Evolutionary conservation across 805 yeast species (phyloP), one percentile per base, ranked within the genome.

Genomic region (Nakazawaea holstii): DNA sequence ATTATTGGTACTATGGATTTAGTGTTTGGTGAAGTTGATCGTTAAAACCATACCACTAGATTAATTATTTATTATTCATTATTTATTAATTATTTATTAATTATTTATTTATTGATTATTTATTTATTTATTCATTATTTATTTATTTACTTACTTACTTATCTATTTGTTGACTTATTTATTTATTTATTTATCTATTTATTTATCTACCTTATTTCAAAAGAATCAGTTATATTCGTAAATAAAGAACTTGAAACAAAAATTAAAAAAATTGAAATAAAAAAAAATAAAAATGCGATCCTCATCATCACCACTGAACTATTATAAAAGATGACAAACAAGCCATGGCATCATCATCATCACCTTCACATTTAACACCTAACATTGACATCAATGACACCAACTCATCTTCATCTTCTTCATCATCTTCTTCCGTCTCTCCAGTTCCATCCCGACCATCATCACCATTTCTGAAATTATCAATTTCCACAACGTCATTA

Each of bases 1-100:
- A 88, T 88, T 62, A 87, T 88, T 61, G 96, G 96, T 72, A 88
- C 96, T 51, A 87, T 88, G 96, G 96, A 88, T 73, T 79, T 88
- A 67, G 96, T 88, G 66, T 88, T 88, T 63, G 96, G 96, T 61
- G 96, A 88, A 69, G 96, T 88, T 58, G 96, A 88, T 72, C 90
- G 96, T 72, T 87, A 73, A 64, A 5, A 20, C 24, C 24, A 20
- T 5, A 20, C 24, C 24, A 27, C 27, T 17, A 11, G 32, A 15
- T 30, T 33, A 14, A 35, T 39, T 39, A 39, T 39, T 39, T 38
- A 26, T 38, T 38, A 14, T 8, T 26, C 31, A 13, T 8, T 39
- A 31, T n/a, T 30, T 32, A 24, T 26, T 30, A 43, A 31, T 20
- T n/a, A n/a, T 37, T 8, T 24, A 17, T 29, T 15, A 35, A 15